Evolutionary conservation across 768 basidiomycete species (phyloP).

Genomic region (Chalciporus piperatus): DNA sequence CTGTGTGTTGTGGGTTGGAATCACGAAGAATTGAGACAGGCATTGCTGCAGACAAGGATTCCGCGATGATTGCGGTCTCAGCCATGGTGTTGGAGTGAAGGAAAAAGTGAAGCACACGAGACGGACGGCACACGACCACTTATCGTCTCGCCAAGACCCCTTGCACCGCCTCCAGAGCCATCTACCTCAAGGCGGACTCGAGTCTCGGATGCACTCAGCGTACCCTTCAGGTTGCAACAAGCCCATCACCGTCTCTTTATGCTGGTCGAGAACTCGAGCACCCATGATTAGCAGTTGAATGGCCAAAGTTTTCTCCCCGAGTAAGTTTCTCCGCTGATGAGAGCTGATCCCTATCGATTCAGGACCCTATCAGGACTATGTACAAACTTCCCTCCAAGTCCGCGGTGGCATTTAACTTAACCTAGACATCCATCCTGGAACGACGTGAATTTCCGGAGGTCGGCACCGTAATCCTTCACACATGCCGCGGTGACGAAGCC

Average conservation of each 20-base stretch:
- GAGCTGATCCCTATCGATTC: background rate
- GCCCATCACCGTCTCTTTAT: background rate
- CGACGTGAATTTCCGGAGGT: constrained; percentile 5
- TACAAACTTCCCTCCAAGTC: constrained; percentile 13
- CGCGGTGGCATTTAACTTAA: constrained; percentile 19
- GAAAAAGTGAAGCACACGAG: background rate
- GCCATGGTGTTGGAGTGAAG: constrained; percentile 14
- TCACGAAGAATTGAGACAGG: background rate
- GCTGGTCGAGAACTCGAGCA: too few species aligned
- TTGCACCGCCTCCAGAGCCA: background rate
- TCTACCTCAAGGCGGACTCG: too few species aligned
- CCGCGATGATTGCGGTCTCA: constrained; percentile 10
- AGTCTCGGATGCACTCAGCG: too few species aligned
- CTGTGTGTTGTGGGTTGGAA: constrained; percentile 6
- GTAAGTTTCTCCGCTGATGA: background rate
- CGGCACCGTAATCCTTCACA: constrained; percentile 16
- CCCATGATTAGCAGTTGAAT: too few species aligned
- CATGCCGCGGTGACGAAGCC: constrained; percentile 12
- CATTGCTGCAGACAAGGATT: constrained; percentile 3
- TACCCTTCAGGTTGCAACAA: too few species aligned
- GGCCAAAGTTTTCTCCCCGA: too few species aligned
- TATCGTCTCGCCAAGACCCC: constrained; percentile 5
- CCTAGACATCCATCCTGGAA: constrained; percentile 1
- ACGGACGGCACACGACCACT: constrained; percentile 24
- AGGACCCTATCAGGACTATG: constrained; percentile 3